Percentiles rank a stretch among this genome's conserved stretches.
Evolutionary conservation across 2,329 filamentous ascomycete species (phyloP).

Genomic region (Colletotrichum sansevieriae): DNA sequence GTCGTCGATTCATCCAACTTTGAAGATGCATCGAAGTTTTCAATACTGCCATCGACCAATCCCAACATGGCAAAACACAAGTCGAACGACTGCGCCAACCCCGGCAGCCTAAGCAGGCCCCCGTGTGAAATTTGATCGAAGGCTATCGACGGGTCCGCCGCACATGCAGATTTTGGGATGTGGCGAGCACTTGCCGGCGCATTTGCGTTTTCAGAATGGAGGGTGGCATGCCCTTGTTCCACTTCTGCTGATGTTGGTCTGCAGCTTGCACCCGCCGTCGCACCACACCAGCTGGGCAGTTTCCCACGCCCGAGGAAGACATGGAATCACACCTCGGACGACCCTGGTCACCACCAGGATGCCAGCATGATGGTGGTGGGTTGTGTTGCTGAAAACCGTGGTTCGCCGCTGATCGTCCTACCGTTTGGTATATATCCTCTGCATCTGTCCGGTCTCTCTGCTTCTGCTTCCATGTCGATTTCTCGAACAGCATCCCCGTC

Average conservation of each 20-base stretch:
- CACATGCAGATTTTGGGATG: conserved; percentile 18
- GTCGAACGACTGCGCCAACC: background rate
- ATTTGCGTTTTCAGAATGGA: conserved; percentile 32
- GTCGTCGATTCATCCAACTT: background rate
- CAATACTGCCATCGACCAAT: background rate
- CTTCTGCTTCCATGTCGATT: conserved; percentile 26
- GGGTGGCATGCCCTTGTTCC: conserved; percentile 22
- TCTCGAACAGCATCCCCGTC: conserved; percentile 31
- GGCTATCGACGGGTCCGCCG: conserved; percentile 12
- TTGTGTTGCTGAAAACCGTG: background rate
- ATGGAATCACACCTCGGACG: background rate
- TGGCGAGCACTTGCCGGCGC: conserved; percentile 22
- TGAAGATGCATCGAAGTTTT: background rate
- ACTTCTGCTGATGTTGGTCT: conserved; percentile 26
- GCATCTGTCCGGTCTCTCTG: background rate
- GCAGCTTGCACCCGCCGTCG: conserved; percentile 6
- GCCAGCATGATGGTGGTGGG: conserved; percentile 5
- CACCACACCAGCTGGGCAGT: background rate
- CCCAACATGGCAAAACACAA: background rate
- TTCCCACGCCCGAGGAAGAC: conserved; percentile 16
- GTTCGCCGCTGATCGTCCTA: conserved; percentile 4
- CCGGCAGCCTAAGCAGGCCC: conserved; percentile 1
- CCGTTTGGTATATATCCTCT: conserved; percentile 35
- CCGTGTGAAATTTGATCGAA: conserved; percentile 19
- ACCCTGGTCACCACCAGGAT: conserved; percentile 11